Evolutionary conservation across 169 alveolate genomes (phyloP).

Genomic region (Plasmodium inui): DNA sequence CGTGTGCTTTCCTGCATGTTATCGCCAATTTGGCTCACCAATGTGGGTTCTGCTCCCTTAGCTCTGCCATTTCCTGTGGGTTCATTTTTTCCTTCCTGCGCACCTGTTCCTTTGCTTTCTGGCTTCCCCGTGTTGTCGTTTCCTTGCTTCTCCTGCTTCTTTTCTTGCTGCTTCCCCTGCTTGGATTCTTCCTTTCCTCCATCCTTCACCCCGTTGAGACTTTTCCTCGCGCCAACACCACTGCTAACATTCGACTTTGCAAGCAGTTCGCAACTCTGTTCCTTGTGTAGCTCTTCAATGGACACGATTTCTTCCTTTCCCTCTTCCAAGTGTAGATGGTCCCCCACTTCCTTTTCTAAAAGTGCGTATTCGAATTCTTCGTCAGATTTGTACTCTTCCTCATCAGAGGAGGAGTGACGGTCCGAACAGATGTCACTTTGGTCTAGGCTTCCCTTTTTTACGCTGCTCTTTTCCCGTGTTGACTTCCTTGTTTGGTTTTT

Average conservation of each 20-base stretch:
- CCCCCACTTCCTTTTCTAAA: constrained; percentile 57
- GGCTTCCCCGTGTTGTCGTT: no score
- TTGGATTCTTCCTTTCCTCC: background rate
- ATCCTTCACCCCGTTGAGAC: background rate
- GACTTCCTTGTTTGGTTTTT: background rate
- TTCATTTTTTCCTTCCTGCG: background rate
- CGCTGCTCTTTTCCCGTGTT: background rate
- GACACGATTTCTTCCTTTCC: background rate
- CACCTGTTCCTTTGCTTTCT: background rate
- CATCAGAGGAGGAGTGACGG: background rate
- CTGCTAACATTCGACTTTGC: background rate
- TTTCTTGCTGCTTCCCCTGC: background rate
- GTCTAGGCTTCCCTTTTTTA: background rate
- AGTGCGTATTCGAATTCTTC: constrained; percentile 1
- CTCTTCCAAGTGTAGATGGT: constrained; percentile 38
- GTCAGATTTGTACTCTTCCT: constrained; percentile 32
- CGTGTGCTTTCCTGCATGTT: background rate
- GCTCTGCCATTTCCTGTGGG: background rate
- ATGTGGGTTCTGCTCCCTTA: background rate
- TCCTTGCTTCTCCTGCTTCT: background rate
- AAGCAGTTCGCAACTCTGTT: constrained; percentile 6
- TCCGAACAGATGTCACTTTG: background rate
- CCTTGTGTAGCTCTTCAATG: background rate
- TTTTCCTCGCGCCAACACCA: background rate
- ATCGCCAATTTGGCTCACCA: background rate